These are phyloP conservation scores for Aureobasidium sp. DNA, from an alignment of 2,329 filamentous ascomycete genomes.

Conservation along the genomic window DNA sequence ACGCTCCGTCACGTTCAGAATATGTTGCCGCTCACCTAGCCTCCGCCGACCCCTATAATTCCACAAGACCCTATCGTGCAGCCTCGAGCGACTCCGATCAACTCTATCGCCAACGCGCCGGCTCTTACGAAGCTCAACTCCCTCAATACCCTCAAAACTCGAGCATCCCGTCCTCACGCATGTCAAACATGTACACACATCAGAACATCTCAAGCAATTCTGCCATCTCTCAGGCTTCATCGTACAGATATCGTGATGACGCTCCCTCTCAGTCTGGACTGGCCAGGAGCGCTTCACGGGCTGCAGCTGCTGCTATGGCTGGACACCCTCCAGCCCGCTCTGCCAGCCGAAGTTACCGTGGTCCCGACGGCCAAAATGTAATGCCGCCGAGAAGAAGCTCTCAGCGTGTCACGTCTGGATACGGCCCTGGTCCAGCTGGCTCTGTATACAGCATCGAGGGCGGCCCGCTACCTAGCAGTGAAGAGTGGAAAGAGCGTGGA, in stretches of 20 bases:
- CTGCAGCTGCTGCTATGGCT: constrained; percentile 52
- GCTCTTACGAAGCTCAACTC: constrained; percentile 12
- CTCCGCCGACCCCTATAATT: constrained; percentile 1
- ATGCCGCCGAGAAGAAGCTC: constrained; percentile 70
- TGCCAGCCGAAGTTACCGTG: constrained; percentile 57
- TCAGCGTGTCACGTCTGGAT: constrained; percentile 50
- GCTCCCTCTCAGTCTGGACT: constrained; percentile 37
- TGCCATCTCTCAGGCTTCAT: constrained; percentile 28
- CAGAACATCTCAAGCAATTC: constrained; percentile 40
- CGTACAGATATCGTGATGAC: constrained; percentile 41
- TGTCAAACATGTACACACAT: constrained; percentile 36
- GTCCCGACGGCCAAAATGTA: constrained; percentile 53
- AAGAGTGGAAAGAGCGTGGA: constrained; percentile 93
- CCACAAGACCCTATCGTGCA: constrained; percentile 1
- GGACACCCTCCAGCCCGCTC: constrained; percentile 57
- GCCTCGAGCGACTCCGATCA: constrained; percentile 4
- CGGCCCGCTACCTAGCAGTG: constrained; percentile 56
- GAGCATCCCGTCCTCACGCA: background rate
- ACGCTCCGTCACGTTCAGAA: background rate
- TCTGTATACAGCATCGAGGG: constrained; percentile 46
- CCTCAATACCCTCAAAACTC: constrained; percentile 15
- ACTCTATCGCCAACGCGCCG: background rate
- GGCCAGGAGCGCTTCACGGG: constrained; percentile 55
- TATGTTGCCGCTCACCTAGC: background rate
- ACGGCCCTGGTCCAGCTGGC: constrained; percentile 14